Evolutionary conservation across 225 moss, liverwort and hornwort genomes (phyloP).

Genomic region (Pleurozium schreberi): DNA sequence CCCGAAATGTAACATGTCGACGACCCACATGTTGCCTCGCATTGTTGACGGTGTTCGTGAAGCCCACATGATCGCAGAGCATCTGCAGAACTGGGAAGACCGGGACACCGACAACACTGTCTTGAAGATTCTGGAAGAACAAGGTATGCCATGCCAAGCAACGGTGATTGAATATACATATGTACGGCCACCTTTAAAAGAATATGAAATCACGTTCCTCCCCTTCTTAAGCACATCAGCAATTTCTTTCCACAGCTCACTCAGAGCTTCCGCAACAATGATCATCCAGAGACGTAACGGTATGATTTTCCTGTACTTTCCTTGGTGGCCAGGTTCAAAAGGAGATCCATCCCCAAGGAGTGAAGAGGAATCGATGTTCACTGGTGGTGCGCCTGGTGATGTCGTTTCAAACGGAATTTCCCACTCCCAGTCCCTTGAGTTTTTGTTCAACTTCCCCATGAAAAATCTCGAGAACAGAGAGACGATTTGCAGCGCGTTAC

Average conservation of each 20-base stretch:
- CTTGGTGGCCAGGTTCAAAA: neutral
- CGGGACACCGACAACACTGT: neutral
- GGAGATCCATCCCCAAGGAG: neutral
- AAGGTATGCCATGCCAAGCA: neutral
- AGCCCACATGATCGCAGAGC: neutral
- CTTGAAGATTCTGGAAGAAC: neutral
- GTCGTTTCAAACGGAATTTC: neutral
- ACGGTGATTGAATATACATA: too few relatives aligned
- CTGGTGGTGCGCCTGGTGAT: too few relatives aligned
- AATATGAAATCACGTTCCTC: too few relatives aligned
- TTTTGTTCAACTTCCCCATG: neutral
- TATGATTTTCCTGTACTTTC: neutral
- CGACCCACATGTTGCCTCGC: neutral
- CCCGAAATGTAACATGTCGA: rapidly evolving
- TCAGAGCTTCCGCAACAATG: neutral
- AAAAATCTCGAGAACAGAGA: neutral
- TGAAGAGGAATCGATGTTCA: neutral
- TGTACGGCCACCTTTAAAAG: neutral
- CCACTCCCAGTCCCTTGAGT: neutral
- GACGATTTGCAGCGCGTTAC: neutral
- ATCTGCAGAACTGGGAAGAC: neutral
- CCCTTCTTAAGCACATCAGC: too few relatives aligned
- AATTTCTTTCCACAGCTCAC: neutral
- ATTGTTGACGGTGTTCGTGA: neutral
- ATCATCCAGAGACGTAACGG: too few relatives aligned